Base-by-base conservation (phyloP, 495 filamentous ascomycete species). In the Cenococcum geophilum region DNA sequence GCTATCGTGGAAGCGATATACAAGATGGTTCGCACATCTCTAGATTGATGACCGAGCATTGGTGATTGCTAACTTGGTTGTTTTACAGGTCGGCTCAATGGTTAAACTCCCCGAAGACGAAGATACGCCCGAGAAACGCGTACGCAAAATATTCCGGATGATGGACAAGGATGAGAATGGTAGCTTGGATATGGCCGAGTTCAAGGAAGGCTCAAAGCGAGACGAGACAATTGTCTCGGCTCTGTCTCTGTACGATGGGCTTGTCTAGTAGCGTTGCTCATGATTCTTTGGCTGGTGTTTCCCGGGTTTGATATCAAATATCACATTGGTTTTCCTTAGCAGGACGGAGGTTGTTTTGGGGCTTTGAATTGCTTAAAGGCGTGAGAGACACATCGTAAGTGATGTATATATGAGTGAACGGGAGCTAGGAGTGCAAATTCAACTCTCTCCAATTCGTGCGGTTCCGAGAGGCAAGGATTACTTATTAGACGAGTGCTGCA, bases 121-220 rank as follows among this genome's bases (percentile, higher is more conserved):
- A 77, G 92, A 97, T 76, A 98, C 93, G 57, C 93, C 93, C 21
- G 91, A 98, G 78, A 98, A 98, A 80, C 89, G 95, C 51, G 93
- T 98, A 27, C 84, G 80, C 71, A 98, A 98, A 79, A 98, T 98
- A 74, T 98, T 98, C 78, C 84, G 88, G 68, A 97, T 97, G 93
- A 98, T 98, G 93, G 93, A 98, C 78, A 98, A 98, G 79, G 93
- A 98, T 72, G 92, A 98, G 78, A 97, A 97, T 70, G 87, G 92
- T 60, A 90, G 86, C 71, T 77, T 96, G 55, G 87, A 93, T 75
- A 89, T 96, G 81, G 85, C 91, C 54, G 93, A 98, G 74, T 98
- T 98, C 80, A 97, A 97, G 75, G 93, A 97, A 75, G 93, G 95
- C 69, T 95, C 90, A 76, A 95, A 97, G 79, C 89, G 91, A 42